Base-by-base conservation (phyloP, 129 eudicot species). In the Erigeron canadensis region DNA sequence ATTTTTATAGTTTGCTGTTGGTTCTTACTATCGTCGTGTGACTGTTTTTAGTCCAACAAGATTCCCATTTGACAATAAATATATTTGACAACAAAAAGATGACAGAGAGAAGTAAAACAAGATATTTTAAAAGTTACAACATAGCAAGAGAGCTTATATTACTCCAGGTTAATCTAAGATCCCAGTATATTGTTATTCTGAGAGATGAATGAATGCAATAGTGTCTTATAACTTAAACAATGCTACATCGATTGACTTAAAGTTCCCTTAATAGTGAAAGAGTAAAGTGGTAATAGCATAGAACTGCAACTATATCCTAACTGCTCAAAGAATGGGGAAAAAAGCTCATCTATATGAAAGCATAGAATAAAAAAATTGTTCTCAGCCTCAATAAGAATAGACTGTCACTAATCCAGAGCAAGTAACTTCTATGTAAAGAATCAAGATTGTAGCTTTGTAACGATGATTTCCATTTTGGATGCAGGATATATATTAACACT, bases 381-480 rank as follows among this genome's bases (percentile, higher is more conserved):
- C 21, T 62, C 28, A n/a, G 23, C 56, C 28, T 60, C 62, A 21
- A 42, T 47, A 46, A 61, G 44, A 62, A 73, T 61, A 6, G 7
- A 73, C 70, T 43, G 62, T 60, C 77, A 37, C 63, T 69, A 69
- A 38, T 53, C 58, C 40, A 16, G n/a, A 47, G 37, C 12, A 28
- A 28, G 34, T 28, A 28, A 28, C 3, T 28, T 28, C 34, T 28
- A 28, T 28, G 34, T 2, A 28, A 3, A 28, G 3, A 28, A 28
- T 28, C 34, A 10, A 61, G 57, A 46, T 17, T 72, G 58, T 60
- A 72, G 61, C 39, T 38, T 48, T 60, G 21, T 72, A 58, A 60
- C 39, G 37, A 60, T 72, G 48, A 15, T 45, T 61, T 16, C 6
- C 48, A n/a, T 46, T 17, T 60, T 61, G n/a, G 38, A 12, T 7